These are phyloP conservation scores for Boletus rex-veris DNA, from an alignment of 768 basidiomycete species.

Conservation along the genomic window DNA sequence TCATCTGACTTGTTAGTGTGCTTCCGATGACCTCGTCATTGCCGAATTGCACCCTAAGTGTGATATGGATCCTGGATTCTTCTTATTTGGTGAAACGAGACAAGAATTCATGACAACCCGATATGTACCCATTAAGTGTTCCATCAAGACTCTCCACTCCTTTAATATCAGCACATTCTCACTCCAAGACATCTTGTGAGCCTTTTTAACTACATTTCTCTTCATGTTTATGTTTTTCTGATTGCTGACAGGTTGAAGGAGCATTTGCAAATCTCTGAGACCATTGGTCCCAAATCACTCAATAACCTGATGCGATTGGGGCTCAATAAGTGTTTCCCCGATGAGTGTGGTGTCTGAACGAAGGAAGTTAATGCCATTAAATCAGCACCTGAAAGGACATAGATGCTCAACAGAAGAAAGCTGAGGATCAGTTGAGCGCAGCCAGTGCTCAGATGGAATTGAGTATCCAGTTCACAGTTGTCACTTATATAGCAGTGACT, in stretches of 20 bases:
- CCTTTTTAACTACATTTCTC: not conserved
- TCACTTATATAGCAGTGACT: not conserved
- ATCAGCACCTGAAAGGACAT: not conserved
- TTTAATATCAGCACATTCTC: conserved; percentile 9
- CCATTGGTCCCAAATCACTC: conserved; percentile 24
- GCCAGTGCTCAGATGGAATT: conserved; percentile 14
- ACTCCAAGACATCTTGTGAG: conserved; percentile 27
- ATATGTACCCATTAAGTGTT: conserved; percentile 23
- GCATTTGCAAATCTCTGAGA: conserved; percentile 24
- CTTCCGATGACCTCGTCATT: no score
- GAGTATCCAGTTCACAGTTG: conserved; percentile 21
- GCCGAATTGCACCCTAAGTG: no score
- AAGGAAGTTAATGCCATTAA: conserved; percentile 12
- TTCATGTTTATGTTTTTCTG: not conserved
- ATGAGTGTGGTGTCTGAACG: conserved; percentile 23
- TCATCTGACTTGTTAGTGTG: no score
- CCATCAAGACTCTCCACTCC: conserved; percentile 1
- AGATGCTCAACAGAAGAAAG: conserved; percentile 9
- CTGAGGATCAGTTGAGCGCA: conserved; percentile 8
- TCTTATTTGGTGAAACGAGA: conserved; percentile 40
- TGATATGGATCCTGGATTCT: no score
- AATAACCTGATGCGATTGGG: conserved; percentile 30
- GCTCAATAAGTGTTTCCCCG: conserved; percentile 28
- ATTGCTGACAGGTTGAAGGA: conserved; percentile 23
- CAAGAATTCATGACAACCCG: conserved; percentile 38